These are phyloP conservation scores for Phytophthora ramorum DNA, from an alignment of 352 stramenopile species.

Conservation along the genomic window DNA sequence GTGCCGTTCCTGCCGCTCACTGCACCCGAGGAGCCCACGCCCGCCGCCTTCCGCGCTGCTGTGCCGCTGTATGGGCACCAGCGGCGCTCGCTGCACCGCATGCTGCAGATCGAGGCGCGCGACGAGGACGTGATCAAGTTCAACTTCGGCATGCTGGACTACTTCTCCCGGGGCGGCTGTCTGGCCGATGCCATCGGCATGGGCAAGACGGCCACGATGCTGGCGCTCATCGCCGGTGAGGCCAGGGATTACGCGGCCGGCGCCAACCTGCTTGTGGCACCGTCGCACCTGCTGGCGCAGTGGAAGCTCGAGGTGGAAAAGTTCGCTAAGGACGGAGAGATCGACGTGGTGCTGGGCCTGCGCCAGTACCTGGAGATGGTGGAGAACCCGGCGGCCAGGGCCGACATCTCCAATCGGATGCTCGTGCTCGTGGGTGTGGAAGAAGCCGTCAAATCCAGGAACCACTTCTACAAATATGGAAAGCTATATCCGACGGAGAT, in stretches of 20 bases:
- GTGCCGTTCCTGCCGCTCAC: conserved; percentile 86
- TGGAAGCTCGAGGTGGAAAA: conserved; percentile 86
- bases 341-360: conserved; percentile 78
- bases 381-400: conserved; percentile 30
- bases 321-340: conserved; percentile 67
- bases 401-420: conserved; percentile 74
- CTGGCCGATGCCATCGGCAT: conserved; percentile 85
- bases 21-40: conserved; percentile 69
- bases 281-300: conserved; percentile 81
- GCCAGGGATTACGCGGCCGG: conserved; percentile 53
- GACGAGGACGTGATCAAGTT: conserved; percentile 70
- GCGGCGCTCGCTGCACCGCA: conserved; percentile 83
- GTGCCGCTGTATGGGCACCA: conserved; percentile 84
- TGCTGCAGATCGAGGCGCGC: conserved; percentile 81
- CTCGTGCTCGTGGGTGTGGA: conserved; percentile 84
- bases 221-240: conserved; percentile 75
- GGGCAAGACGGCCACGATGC: conserved; percentile 86
- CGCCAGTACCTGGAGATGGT: conserved; percentile 60
- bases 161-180: conserved; percentile 74
- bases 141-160: conserved; percentile 81
- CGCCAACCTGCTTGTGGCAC: conserved; percentile 77
- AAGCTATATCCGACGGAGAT: conserved; percentile 62
- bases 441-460: conserved; percentile 68
- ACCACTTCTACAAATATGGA: conserved; percentile 67
- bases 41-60: conserved; percentile 48